Evolutionary conservation across 257 asterid species (phyloP), one percentile per base, ranked within the genome.

Genomic region (Gardenia jasminoides): DNA sequence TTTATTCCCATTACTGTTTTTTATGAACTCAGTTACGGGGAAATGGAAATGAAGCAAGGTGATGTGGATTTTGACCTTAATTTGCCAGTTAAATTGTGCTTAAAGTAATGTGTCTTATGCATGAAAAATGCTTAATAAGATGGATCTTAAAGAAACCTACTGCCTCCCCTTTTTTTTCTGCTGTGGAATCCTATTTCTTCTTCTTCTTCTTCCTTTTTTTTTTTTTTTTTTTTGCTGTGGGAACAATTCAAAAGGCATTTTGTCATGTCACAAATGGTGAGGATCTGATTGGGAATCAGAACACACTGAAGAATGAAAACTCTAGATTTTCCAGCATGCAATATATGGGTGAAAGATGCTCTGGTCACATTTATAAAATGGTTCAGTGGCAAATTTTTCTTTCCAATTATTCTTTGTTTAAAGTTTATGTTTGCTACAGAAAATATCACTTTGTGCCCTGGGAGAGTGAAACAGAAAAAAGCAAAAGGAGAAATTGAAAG

Each of bases 41-140:
- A 96, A 90, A 87, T 92, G 81, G 97, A 93, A 86, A 85, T 90
- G 88, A 87, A 92, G 90, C 99, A 96, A 96, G 98, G 98, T 96
- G 48, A 81, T 75, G 69, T 39, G 75, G 26, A 10, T 64, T 48
- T n/a, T 31, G 0, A 59, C 66, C 28, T 8, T 59, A 22, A n/a
- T 24, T 26, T 24, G 16, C 9, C 46, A 10, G 3, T 33, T 20
- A 39, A 13, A 78, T 10, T 72, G 13, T 72, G 69, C 24, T 3
- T 20, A 24, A 3, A 26, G 43, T 50, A 62, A 11, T 59, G 16
- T 33, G 13, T 41, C 7, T 28, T 56, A 54, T 46, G 66, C 48
- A 58, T 10, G 54, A 75, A 43, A 11, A 44, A 76, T 65, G 36
- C 36, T 56, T 20, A 30, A 44, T 22, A 24, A 15, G 22, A 39